These are phyloP conservation scores for Blumeriella jaapii DNA, from an alignment of 2,329 filamentous ascomycete genomes.

Conservation along the genomic window DNA sequence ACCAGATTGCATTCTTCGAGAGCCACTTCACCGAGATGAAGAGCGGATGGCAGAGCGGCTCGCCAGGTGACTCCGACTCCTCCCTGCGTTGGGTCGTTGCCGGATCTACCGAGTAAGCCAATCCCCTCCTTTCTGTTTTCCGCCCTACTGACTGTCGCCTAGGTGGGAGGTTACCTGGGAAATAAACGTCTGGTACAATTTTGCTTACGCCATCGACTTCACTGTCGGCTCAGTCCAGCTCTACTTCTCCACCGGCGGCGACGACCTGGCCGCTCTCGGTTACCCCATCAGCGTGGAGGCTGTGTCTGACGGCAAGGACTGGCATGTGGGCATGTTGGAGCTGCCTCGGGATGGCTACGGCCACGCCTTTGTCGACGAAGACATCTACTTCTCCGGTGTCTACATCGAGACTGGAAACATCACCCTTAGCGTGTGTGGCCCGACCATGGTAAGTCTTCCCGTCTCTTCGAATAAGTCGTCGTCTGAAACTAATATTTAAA, in stretches of 20 bases:
- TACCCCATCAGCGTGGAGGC: constrained; percentile 46
- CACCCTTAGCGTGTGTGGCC: constrained; percentile 29
- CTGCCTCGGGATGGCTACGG: constrained; percentile 46
- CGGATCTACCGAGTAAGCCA: constrained; percentile 36
- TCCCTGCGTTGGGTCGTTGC: constrained; percentile 56
- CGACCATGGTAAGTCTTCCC: too few species aligned
- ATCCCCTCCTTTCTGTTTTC: neutral
- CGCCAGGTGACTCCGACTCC: constrained; percentile 34
- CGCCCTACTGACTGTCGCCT: constrained; percentile 36
- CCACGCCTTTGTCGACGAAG: constrained; percentile 32
- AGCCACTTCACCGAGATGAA: constrained; percentile 69
- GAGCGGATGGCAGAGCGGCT: constrained; percentile 47
- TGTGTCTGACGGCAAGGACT: constrained; percentile 57
- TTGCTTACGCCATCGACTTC: constrained; percentile 66
- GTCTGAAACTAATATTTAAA: too few species aligned
- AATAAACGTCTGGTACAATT: constrained; percentile 60
- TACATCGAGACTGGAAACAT: constrained; percentile 52
- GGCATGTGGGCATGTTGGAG: constrained; percentile 60
- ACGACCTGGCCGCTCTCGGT: constrained; percentile 46
- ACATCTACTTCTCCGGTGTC: constrained; percentile 58
- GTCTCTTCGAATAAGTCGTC: too few species aligned
- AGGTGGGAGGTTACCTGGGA: constrained; percentile 49
- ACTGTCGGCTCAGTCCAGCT: constrained; percentile 48
- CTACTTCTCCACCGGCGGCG: constrained; percentile 56
- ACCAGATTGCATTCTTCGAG: constrained; percentile 53